Evolutionary conservation across 768 basidiomycete species (phyloP), one percentile per base, ranked within the genome.

Genomic region (Auriculariales sp.): DNA sequence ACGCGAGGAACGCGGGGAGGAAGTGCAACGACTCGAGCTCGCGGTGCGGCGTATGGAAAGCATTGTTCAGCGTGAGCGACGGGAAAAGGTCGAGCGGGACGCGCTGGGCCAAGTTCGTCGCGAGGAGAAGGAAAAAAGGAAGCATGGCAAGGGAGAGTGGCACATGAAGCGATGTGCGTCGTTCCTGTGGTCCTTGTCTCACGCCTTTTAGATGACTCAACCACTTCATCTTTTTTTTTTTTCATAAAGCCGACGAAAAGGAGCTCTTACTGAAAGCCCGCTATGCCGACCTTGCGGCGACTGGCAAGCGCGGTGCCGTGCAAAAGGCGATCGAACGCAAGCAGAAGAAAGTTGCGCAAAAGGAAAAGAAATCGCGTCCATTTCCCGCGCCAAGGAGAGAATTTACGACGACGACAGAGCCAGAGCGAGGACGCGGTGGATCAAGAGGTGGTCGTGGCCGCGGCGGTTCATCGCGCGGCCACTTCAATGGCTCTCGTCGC

Each of bases 261-360:
- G 73, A 81, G 49, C 55, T 91, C 25, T 57, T 94, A 1, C 65
- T 78, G 50, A 77, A 79, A 49, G 85, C 90, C 14, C 74, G 81
- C 51, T 88, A 85, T 61, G 82, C 91, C 24, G 83, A 83, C 5
- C 71, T 92, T 35, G 81, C 83, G 3, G 72, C 73, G 15, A 68
- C 74, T 50, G 91, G 90, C 3, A 91, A 93, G 6, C 79, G 77
- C 55, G 66, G 71, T 3, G 88, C 89, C 1, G 85, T 93, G 48
- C 87, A 83, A 61, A 91, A 83, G 64, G 87, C 78, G 4, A 79
- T 94, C 27, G 87, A 87, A 57, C 93, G 86, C 73, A 91, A 80
- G 63, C 80, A 86, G 64, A 87, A 78, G 63, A 94, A 92, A 70
- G 68, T 82, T 17, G 73, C 74, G 47, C 87, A 90, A 64, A 91